phyloP scores from a whole-genome alignment of 2,329 filamentous ascomycete species.

The Epichloe baconii region DNA sequence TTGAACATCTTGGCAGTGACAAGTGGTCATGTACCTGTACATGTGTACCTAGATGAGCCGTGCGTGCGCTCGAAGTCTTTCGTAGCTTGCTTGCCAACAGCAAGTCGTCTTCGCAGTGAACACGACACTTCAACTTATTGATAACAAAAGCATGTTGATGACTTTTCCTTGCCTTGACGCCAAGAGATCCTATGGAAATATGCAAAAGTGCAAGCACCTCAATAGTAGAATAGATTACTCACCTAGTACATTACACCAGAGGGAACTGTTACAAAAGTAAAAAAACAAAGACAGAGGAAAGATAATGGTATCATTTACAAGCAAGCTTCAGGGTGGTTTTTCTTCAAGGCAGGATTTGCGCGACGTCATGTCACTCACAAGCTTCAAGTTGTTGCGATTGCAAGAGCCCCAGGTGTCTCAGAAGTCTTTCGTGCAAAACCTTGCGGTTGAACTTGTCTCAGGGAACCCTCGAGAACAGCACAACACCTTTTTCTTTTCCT shows the following conservation, averaged over 20 bases:
- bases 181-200: neutral
- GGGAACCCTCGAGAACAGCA: neutral
- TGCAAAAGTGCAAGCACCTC: neutral
- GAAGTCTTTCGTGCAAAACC: slow-evolving; percentile 7
- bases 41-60: too few relatives aligned
- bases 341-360: slow-evolving; percentile 1
- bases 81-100: too few relatives aligned
- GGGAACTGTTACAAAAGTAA: slow-evolving; percentile 1
- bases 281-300: slow-evolving; percentile 7
- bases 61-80: too few relatives aligned
- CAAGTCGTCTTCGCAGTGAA: too few relatives aligned
- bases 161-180: slow-evolving; percentile 5
- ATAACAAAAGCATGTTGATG: neutral
- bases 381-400: slow-evolving; percentile 7
- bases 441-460: neutral
- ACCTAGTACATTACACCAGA: slow-evolving; percentile 1
- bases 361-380: slow-evolving; percentile 9
- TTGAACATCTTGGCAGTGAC: neutral
- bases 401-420: slow-evolving; percentile 24
- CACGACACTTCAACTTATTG: neutral
- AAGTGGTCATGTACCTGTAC: too few relatives aligned
- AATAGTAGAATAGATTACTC: slow-evolving; percentile 4
- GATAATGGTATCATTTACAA: neutral
- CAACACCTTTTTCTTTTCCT: neutral
- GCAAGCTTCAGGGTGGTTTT: neutral